phyloP scores from a whole-genome alignment of 257 asterid genomes.

The Solanum arcanum region DNA sequence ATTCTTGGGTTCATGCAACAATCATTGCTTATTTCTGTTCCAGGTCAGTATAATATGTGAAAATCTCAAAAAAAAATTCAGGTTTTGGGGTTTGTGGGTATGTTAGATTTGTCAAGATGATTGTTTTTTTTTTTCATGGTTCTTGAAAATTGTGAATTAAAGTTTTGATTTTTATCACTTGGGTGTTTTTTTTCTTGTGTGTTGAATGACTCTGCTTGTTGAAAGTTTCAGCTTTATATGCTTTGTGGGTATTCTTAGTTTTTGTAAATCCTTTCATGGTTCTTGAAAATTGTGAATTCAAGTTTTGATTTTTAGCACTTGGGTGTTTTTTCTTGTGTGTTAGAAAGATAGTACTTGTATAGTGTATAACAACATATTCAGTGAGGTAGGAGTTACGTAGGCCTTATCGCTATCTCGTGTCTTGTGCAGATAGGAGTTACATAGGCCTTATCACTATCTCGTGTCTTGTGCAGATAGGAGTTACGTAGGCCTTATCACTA shows the following conservation, averaged over 20 bases:
- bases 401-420: neutral
- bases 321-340: neutral
- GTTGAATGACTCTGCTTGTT: neutral
- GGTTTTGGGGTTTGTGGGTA: neutral
- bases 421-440: neutral
- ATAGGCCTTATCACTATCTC: neutral
- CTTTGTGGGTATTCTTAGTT: too few species aligned
- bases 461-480: neutral
- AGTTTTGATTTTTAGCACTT: neutral
- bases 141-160: neutral
- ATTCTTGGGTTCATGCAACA: slow-evolving; percentile 26
- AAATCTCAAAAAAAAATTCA: neutral
- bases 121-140: neutral
- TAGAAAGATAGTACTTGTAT: neutral
- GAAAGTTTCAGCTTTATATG: too few species aligned
- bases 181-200: neutral
- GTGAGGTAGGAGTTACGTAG: neutral
- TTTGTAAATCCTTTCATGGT: neutral
- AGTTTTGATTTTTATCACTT: neutral
- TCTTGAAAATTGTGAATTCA: too few species aligned
- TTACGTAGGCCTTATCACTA: neutral
- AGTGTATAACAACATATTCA: neutral
- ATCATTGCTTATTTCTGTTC: slow-evolving; percentile 27
- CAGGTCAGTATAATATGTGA: slow-evolving; percentile 23
- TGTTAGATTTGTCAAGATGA: neutral